phyloP scores from a whole-genome alignment of 2,329 filamentous ascomycete species.

The Fusarium sp. region DNA sequence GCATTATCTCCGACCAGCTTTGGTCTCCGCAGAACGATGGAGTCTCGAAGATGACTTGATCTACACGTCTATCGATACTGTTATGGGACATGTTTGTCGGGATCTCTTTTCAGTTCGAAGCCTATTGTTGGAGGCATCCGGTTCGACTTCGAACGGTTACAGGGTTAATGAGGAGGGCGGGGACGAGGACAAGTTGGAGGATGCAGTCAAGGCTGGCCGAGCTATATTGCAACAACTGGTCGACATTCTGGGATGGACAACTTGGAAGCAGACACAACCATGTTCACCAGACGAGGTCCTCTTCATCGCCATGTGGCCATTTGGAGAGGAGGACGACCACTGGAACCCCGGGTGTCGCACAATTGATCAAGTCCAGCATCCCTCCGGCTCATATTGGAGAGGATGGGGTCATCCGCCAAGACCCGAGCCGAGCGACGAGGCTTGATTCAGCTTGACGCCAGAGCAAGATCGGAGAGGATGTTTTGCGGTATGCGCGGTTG shows the following conservation, averaged over 20 bases:
- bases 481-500: neutral
- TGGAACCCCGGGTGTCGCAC: constrained; percentile 48
- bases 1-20: constrained; percentile 53
- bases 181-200: constrained; percentile 10
- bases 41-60: constrained; percentile 57
- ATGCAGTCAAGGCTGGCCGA: constrained; percentile 33
- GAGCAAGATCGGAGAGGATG: neutral
- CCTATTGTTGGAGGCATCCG: constrained; percentile 31
- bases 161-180: constrained; percentile 6
- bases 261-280: constrained; percentile 63
- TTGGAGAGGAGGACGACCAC: constrained; percentile 63
- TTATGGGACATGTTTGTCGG: constrained; percentile 52
- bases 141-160: constrained; percentile 5
- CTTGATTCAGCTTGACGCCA: neutral
- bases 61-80: constrained; percentile 52
- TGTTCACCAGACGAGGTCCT: constrained; percentile 65
- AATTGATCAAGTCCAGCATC: constrained; percentile 36
- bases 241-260: constrained; percentile 63
- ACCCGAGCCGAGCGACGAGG: neutral
- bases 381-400: constrained; percentile 40
- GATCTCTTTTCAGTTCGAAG: constrained; percentile 41
- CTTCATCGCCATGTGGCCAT: constrained; percentile 70
- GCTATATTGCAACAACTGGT: constrained; percentile 49
- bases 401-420: neutral
- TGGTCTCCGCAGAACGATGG: constrained; percentile 36